Base-by-base conservation (phyloP, 257 asterid genomes). In the Solanum chiquidenum region DNA sequence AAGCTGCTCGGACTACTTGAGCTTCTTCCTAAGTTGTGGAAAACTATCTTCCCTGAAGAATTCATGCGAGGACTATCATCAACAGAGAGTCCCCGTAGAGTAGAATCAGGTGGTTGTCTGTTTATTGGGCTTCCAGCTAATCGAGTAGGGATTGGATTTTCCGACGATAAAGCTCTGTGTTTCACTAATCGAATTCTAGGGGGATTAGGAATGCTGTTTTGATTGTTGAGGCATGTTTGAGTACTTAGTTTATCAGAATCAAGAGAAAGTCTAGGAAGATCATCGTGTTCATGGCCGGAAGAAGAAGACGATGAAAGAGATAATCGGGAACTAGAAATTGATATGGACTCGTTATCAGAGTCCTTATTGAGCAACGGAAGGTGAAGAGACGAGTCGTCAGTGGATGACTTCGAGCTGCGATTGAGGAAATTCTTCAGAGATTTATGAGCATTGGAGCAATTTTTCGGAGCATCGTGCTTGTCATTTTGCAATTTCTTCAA, bases 21-120 rank as follows among this genome's bases (percentile, higher is more conserved):
- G 74, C 99, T 95, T 90, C 99, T 91, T 92, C 94, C 98, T 91
- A 97, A 86, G 88, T 95, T 92, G 71, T 97, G 96, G 71, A 95
- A 97, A 46, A 97, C 96, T 12, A 97, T 95, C 92, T 95, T 95
- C 23, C 99, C 99, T 0, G 95, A 95, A 0, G 98, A 94, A 79
- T 95, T 97, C 98, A 97, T 97, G 14, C 99, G 93, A 11, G 99
- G 99, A 86, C 99, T 97, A 76, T 97, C 99, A 2, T 88, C 98
- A 3, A 76, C 9, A 1, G 98, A 94, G 21, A 91, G 93, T 27
- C 95, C 94, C 9, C 83, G 52, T 6, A 25, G 2, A 38, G 12
- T 75, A 38, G 33, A 87, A 2, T 93, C 66, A 3, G 91, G 18
- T 74, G 93, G 96, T 35, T 93, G 91, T 18, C 91, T 68, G 31